Percentiles rank a stretch among this genome's conserved stretches.
Conservation (phyloP, 108 stramenopile genomes). For the Licmophora abbreviata region DNA sequence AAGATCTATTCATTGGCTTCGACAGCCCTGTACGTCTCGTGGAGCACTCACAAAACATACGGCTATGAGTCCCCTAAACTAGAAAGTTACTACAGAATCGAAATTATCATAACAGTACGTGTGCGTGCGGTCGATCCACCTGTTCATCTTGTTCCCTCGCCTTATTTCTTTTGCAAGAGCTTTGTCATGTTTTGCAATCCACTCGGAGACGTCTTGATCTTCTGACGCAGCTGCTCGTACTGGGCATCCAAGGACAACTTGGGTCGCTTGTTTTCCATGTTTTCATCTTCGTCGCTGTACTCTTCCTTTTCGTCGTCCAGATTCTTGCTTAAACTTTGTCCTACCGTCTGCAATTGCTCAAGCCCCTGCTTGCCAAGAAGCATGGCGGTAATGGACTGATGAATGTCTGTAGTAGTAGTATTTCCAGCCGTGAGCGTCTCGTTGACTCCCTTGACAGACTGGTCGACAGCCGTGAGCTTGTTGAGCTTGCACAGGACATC, state of each 20-base stretch:
- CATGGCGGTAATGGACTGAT: not conserved
- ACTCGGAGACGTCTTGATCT: not conserved
- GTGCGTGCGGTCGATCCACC: too few relatives aligned
- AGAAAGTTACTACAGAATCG: too few relatives aligned
- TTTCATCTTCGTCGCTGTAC: not conserved
- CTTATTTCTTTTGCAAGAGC: not conserved
- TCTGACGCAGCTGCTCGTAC: constrained; percentile 14
- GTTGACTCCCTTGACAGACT: constrained; percentile 5
- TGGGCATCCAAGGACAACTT: constrained; percentile 13
- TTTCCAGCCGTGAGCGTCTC: constrained; percentile 1
- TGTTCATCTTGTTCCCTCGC: not conserved
- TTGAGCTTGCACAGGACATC: constrained; percentile 3
- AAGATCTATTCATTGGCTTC: too few relatives aligned
- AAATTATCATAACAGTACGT: too few relatives aligned
- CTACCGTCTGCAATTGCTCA: constrained; percentile 3
- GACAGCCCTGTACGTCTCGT: too few relatives aligned
- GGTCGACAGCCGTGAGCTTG: not conserved
- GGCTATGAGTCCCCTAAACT: too few relatives aligned
- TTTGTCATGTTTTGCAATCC: constrained; percentile 2
- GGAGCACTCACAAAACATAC: too few relatives aligned
- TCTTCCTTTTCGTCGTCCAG: constrained; percentile 8
- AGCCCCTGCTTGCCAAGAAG: not conserved
- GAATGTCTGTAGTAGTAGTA: not conserved
- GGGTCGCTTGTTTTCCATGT: constrained; percentile 5
- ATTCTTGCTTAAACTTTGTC: not conserved